Evolutionary conservation across 352 stramenopile species (phyloP).

Genomic region (Albugo laibachii): DNA sequence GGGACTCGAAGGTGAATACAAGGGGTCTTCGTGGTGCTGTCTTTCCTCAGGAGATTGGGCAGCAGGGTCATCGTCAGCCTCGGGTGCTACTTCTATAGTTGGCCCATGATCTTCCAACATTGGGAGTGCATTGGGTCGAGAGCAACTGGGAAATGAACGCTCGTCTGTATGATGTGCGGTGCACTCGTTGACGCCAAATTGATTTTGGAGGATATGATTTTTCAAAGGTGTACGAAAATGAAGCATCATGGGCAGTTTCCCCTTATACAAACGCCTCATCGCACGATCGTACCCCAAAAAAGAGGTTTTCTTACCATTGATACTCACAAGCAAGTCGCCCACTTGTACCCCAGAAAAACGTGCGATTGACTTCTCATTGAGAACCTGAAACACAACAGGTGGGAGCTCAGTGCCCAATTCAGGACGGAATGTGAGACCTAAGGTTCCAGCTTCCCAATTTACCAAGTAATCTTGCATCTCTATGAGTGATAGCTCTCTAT

Average conservation of each 20-base stretch:
- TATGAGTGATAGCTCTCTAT: no score
- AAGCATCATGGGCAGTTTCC: conserved; percentile 52
- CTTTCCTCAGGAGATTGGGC: not conserved
- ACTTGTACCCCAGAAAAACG: conserved; percentile 57
- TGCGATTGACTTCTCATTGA: conserved; percentile 47
- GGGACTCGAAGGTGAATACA: no score
- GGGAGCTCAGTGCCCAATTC: conserved; percentile 75
- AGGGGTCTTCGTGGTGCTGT: not conserved
- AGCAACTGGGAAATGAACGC: not conserved
- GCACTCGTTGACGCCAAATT: not conserved
- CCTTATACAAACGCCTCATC: conserved; percentile 61
- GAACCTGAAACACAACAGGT: conserved; percentile 48
- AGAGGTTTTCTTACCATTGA: conserved; percentile 74
- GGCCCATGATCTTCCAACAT: not conserved
- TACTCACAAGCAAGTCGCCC: conserved; percentile 77
- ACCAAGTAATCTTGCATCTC: conserved; percentile 47
- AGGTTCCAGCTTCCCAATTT: conserved; percentile 54
- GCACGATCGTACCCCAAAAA: conserved; percentile 70
- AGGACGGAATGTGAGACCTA: conserved; percentile 61
- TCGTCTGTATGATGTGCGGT: not conserved
- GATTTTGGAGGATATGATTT: no score
- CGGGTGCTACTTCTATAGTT: not conserved
- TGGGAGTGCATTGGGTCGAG: not conserved
- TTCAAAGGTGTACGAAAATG: conserved; percentile 45
- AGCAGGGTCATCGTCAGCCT: not conserved